phyloP scores from a whole-genome alignment of 306 rosid species.

The Rosa rugosa region DNA sequence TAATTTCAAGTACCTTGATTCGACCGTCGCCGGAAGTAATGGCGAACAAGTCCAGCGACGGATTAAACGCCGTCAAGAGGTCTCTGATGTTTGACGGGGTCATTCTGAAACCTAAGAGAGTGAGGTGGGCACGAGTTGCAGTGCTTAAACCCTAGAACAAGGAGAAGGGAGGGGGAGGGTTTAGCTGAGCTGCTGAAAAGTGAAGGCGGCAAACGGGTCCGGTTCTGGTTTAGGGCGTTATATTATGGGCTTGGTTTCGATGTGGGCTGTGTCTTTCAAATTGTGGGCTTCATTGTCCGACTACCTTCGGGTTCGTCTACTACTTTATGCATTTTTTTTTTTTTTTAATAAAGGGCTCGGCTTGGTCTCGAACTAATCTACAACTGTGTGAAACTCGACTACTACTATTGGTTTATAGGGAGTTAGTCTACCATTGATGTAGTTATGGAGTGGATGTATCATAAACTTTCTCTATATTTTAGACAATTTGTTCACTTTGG shows the following conservation, averaged over 20 bases:
- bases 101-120: slow-evolving; percentile 28
- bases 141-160: slow-evolving; percentile 16
- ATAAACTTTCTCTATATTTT: too few species aligned
- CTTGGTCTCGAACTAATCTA: too few species aligned
- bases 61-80: slow-evolving; percentile 74
- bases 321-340: too few species aligned
- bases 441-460: too few species aligned
- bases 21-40: slow-evolving; percentile 89
- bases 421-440: too few species aligned
- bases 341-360: too few species aligned
- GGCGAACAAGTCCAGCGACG: slow-evolving; percentile 73
- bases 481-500: too few species aligned
- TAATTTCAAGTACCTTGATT: slow-evolving; percentile 54
- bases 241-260: neutral
- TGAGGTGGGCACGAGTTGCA: neutral
- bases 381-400: too few species aligned
- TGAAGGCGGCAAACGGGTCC: slow-evolving; percentile 4
- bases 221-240: neutral
- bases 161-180: neutral
- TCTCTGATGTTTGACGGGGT: slow-evolving; percentile 59
- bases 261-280: neutral
- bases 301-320: too few species aligned
- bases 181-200: slow-evolving; percentile 7
- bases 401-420: too few species aligned
- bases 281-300: neutral